Conservation (phyloP, 2,329 filamentous ascomycete genomes). For the Monilinia laxa region DNA sequence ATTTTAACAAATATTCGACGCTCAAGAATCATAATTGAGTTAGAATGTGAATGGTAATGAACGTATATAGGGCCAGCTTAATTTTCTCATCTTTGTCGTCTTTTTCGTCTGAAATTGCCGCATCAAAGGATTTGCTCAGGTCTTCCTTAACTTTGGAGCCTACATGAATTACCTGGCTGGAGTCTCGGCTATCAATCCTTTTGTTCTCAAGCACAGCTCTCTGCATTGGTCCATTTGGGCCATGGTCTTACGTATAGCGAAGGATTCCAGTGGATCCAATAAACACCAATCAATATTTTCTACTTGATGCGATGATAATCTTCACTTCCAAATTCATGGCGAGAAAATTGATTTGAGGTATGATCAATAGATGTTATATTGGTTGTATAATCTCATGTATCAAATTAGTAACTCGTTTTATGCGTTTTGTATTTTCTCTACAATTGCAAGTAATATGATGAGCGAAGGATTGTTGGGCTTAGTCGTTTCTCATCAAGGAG, state of each 20-base stretch:
- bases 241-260: neutral
- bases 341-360: neutral
- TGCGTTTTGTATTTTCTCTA: neutral
- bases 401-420: neutral
- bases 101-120: neutral
- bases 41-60: neutral
- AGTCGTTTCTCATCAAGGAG: neutral
- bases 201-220: neutral
- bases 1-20: neutral
- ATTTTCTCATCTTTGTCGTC: accelerated
- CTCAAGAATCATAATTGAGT: neutral
- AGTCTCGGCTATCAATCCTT: neutral
- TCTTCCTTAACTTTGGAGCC: neutral
- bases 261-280: neutral
- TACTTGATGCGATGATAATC: neutral
- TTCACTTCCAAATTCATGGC: neutral
- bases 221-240: neutral
- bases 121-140: neutral
- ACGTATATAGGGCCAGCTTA: neutral
- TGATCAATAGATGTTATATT: neutral
- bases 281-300: neutral
- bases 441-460: neutral
- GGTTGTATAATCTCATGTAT: neutral
- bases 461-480: neutral
- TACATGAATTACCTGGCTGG: neutral